phyloP scores from a whole-genome alignment of 2,329 filamentous ascomycete species.

The Epichloe brachyelytri region DNA sequence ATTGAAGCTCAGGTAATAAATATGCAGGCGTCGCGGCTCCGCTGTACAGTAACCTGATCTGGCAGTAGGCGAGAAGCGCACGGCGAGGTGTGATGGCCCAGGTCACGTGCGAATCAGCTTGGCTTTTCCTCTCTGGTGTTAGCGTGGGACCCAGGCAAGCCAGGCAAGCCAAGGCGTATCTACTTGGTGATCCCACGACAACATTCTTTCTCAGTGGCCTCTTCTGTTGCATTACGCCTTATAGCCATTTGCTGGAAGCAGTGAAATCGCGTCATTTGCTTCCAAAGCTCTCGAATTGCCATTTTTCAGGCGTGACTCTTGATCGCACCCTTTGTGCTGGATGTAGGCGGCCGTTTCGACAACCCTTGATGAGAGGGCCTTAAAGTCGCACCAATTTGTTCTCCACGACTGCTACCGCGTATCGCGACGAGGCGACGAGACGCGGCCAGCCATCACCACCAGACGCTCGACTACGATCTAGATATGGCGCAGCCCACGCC shows the following conservation, averaged over 20 bases:
- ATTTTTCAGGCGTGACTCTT: conserved; percentile 10
- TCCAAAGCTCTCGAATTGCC: conserved; percentile 5
- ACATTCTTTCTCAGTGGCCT: conserved; percentile 24
- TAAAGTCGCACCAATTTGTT: conserved; percentile 28
- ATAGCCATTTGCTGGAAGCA: conserved; percentile 12
- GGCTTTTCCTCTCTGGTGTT: conserved; percentile 17
- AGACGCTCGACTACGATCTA: conserved; percentile 11
- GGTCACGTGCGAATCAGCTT: conserved; percentile 16
- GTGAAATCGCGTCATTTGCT: conserved; percentile 8
- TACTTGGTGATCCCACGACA: conserved; percentile 24
- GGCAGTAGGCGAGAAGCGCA: background rate
- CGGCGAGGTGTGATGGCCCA: background rate
- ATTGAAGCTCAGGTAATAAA: background rate
- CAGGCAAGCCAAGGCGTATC: conserved; percentile 3
- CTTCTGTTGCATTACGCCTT: conserved; percentile 17
- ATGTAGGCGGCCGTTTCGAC: conserved; percentile 19
- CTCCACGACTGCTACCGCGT: conserved; percentile 22
- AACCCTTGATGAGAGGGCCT: conserved; percentile 24
- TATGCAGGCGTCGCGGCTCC: background rate
- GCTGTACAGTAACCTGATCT: background rate
- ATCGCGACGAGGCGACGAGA: conserved; percentile 29
- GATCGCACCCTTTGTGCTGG: conserved; percentile 20
- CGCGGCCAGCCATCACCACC: conserved; percentile 17
- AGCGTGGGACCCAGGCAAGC: conserved; percentile 12
- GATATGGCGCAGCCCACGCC: conserved; percentile 30